Evolutionary conservation across 805 yeast genomes (phyloP), one percentile per base, ranked within the genome.

Genomic region (Danielozyma ontarioensis): DNA sequence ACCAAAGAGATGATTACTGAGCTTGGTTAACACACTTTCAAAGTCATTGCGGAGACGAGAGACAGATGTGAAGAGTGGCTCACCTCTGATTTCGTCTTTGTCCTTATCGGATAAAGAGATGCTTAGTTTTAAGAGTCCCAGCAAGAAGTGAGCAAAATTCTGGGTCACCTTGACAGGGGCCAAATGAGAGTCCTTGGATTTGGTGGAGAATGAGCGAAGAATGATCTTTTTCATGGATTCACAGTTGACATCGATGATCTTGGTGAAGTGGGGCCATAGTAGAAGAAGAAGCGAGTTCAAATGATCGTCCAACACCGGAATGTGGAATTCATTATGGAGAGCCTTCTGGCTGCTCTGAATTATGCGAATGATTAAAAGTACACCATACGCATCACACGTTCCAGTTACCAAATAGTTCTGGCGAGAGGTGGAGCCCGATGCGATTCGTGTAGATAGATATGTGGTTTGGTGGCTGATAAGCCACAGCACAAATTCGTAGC

Each of bases 191-290:
- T 48, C 51, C 19, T 52, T 45, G 13, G 46, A 44, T 5, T 48
- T 41, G 18, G 23, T 21, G n/a, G n/a, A n/a, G n/a, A n/a, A n/a
- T 3, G 53, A 30, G 23, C 52, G 72, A 38, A 44, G 65, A 30
- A 55, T 55, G 13, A 72, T 72, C 33, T 68, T 74, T 40, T 82
- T 79, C 53, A 87, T 61, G 31, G 79, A 74, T 14, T 78, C 83
- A 46, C 95, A 81, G 46, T 90, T 85, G 22, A 74, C 60, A 52
- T 88, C 96, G 27, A 89, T 72, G 22, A 86, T 64, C 29, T 68
- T 70, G 48, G 88, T 89, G 49, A 89, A 83, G 37, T 74, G 77
- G 0, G 97, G 96, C 97, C 97, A 93, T 28, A 90, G 60, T 3
- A 72, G 55, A 32, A 86, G 73, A 40, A 80, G 57, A 41, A 83